Conservation (phyloP, 1,284 basidiomycete species). For the Hemileia vastatrix region DNA sequence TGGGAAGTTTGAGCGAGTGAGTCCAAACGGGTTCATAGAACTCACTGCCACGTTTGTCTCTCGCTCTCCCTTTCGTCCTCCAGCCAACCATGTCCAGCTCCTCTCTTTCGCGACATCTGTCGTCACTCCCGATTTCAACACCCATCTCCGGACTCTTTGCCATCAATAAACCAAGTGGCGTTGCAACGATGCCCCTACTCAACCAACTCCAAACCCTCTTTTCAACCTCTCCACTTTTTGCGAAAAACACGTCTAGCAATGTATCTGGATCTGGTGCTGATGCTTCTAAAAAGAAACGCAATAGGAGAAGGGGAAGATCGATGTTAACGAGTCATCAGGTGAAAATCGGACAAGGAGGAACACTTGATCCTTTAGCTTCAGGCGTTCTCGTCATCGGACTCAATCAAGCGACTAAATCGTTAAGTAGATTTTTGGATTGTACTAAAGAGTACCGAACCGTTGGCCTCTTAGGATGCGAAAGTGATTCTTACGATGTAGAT, state of each 20-base stretch:
- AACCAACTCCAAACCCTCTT: conserved; percentile 76
- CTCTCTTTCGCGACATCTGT: too few relatives aligned
- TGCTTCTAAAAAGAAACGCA: conserved; percentile 28
- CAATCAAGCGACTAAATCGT: conserved; percentile 78
- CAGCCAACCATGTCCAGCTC: too few relatives aligned
- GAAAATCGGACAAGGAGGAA: conserved; percentile 87
- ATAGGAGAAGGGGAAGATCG: conserved; percentile 23
- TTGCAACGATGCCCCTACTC: conserved; percentile 80
- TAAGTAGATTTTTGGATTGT: conserved; percentile 76
- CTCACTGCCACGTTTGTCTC: too few relatives aligned
- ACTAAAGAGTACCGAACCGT: conserved; percentile 91
- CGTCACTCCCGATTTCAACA: too few relatives aligned
- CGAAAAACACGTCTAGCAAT: conserved; percentile 29
- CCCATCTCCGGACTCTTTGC: conserved; percentile 74
- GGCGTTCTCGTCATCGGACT: conserved; percentile 86
- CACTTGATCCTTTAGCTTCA: conserved; percentile 92
- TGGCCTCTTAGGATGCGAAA: conserved; percentile 84
- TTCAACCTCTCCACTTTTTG: conserved; percentile 68
- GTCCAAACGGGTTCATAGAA: too few relatives aligned
- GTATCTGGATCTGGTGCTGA: conserved; percentile 8
- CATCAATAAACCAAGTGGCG: conserved; percentile 73
- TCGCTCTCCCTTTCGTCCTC: too few relatives aligned
- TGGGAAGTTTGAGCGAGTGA: too few relatives aligned
- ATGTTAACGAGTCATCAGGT: conserved; percentile 46
- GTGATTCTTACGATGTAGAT: conserved; percentile 87